Evolutionary conservation across 73 alveolate genomes (phyloP).

Genomic region (Breviolum minutum): DNA sequence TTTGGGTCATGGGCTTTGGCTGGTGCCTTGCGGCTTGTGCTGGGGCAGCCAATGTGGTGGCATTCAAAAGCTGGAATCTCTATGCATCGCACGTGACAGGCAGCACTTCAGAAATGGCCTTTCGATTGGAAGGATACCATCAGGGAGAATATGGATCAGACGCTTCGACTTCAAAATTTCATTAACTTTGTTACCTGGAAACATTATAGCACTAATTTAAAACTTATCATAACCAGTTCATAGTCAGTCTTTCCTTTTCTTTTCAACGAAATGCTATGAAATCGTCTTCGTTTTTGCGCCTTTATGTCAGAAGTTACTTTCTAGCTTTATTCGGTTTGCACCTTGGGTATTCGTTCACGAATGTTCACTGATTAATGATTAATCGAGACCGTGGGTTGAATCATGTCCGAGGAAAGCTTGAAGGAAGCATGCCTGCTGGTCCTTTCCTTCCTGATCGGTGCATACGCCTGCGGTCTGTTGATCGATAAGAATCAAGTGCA

Average conservation of each 20-base stretch:
- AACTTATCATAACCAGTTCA: too few relatives aligned
- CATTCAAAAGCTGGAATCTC: conserved; percentile 69
- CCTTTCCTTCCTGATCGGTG: conserved; percentile 48
- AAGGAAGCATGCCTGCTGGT: conserved; percentile 67
- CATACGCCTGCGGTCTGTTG: conserved; percentile 59
- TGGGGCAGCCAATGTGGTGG: conserved; percentile 72
- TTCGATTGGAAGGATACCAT: conserved; percentile 73
- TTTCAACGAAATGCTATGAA: too few relatives aligned
- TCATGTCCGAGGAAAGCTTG: neutral
- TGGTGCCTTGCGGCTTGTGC: conserved; percentile 92
- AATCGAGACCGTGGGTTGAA: neutral
- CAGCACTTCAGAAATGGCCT: conserved; percentile 69
- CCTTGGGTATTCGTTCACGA: too few relatives aligned
- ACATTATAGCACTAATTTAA: too few relatives aligned
- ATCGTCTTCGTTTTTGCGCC: too few relatives aligned
- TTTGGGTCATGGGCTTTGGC: conserved; percentile 89
- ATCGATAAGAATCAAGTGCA: conserved; percentile 92
- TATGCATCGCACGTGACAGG: conserved; percentile 90
- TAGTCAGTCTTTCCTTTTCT: too few relatives aligned
- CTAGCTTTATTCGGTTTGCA: too few relatives aligned
- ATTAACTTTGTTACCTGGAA: neutral
- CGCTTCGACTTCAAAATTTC: neutral
- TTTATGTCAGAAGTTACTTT: too few relatives aligned
- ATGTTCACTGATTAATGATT: too few relatives aligned
- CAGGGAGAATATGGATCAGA: conserved; percentile 65